Evolutionary conservation across 148 eudicot genomes (phyloP), one percentile per base, ranked within the genome.

Genomic region (Silene uniflora): DNA sequence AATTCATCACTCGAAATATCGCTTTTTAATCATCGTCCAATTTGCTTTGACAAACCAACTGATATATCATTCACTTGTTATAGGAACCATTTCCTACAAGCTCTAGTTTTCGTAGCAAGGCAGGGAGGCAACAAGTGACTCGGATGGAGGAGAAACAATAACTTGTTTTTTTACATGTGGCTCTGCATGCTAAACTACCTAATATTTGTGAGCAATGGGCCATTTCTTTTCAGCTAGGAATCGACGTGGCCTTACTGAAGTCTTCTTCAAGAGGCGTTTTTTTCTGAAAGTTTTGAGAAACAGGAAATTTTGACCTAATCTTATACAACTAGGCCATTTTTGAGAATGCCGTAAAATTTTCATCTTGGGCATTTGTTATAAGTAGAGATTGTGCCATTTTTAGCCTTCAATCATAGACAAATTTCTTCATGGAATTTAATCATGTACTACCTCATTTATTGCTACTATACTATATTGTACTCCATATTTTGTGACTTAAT

Each of bases 1-100:
- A 25, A 9, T 54, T 27, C 24, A 29, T 9, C 14, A 69, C 7
- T 16, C 25, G 16, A 42, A 23, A 61, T 18, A 4, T 14, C 54
- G 18, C 18, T 65, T 73, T 13, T 22, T 11, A 2, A 10, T 35
- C 0, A n/a, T 42, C 49, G 18, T 47, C 39, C 10, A 25, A 17
- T 9, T 64, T 65, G 25, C 1, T 5, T 14, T 12, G 7, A 6
- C 18, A 42, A 10, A 49, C 7, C 46, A 2, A 10, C 62, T 49
- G 19, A 6, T 25, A 54, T 10, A 21, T n/a, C 52, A 16, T 27
- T 63, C 21, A 62, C 39, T 5, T 47, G 64, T 2, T 80, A 62
- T 29, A 90, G 94, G 94, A 90, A 82, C 90, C 91, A 60, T 90
- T 90, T 79, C 91, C 94, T 0, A 73, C 78, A 64, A 83, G 88